Conservation (phyloP, 176 grass and related monocot species). For the Eleusine coracana region DNA sequence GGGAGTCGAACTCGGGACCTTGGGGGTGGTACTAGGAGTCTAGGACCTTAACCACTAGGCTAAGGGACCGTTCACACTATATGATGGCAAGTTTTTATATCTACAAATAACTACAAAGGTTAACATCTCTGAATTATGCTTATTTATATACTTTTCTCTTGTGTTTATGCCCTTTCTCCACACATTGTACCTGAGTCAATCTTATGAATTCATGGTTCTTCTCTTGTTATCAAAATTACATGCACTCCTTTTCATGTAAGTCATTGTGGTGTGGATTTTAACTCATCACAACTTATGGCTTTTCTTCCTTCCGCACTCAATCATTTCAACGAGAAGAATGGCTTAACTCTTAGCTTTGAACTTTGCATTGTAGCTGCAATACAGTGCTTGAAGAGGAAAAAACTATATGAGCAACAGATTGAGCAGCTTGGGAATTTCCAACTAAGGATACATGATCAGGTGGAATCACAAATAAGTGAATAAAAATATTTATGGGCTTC, state of each 20-base stretch:
- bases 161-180: background rate
- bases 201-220: background rate
- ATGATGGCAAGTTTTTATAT: background rate
- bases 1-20: no score
- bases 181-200: background rate
- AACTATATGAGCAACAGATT: constrained; percentile 94
- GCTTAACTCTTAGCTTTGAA: constrained; percentile 14
- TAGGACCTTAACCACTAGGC: no score
- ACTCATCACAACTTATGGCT: background rate
- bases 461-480: constrained; percentile 30
- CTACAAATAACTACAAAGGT: constrained; percentile 2
- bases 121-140: background rate
- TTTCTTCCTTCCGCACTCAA: constrained; percentile 10
- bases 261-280: background rate
- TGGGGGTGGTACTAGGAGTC: no score
- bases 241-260: background rate
- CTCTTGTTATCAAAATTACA: background rate
- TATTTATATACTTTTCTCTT: background rate
- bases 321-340: constrained; percentile 25
- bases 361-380: constrained; percentile 69
- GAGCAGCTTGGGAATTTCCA: constrained; percentile 99
- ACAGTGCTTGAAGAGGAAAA: constrained; percentile 98
- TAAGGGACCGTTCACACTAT: background rate
- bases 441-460: constrained; percentile 97
- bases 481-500: background rate